Evolutionary conservation across 148 eudicot genomes (phyloP).

Genomic region (Silene latifolia): DNA sequence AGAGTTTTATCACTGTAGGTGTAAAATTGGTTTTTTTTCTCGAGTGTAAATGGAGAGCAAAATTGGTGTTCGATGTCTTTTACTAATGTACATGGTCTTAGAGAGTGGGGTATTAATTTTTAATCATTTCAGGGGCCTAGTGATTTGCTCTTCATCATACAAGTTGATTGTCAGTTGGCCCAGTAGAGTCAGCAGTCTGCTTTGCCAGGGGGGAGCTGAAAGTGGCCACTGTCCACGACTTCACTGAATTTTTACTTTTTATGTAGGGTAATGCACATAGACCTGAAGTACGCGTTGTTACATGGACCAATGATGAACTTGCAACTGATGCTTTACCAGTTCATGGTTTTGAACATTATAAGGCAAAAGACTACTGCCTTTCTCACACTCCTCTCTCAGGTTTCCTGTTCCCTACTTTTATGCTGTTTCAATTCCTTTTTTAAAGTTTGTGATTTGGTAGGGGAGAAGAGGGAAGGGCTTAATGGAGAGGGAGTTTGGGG

Average conservation of each 20-base stretch:
- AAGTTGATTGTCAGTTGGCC: not conserved
- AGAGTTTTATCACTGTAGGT: no score
- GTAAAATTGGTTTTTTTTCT: no score
- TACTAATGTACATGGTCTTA: no score
- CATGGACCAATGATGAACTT: slow-evolving; percentile 95
- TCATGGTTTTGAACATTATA: slow-evolving; percentile 96
- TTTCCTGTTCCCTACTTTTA: slow-evolving; percentile 16
- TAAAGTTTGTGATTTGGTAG: not conserved
- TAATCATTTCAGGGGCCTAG: not conserved
- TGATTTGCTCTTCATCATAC: not conserved
- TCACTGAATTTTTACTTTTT: slow-evolving; percentile 15
- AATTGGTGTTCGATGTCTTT: no score
- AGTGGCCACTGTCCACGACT: not conserved
- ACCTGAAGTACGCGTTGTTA: slow-evolving; percentile 95
- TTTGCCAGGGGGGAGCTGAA: slow-evolving; percentile 13
- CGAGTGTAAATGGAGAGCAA: no score
- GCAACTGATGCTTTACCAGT: slow-evolving; percentile 97
- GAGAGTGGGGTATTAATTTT: not conserved
- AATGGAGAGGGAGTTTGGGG: not conserved
- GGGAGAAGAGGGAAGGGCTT: no score
- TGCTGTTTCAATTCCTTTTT: not conserved
- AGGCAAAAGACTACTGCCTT: slow-evolving; percentile 89
- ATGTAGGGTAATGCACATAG: slow-evolving; percentile 90
- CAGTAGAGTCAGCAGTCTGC: not conserved
- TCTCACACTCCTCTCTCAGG: slow-evolving; percentile 93